phyloP scores from a whole-genome alignment of 805 yeast genomes.

The Wickerhamiella sergipiensis region DNA sequence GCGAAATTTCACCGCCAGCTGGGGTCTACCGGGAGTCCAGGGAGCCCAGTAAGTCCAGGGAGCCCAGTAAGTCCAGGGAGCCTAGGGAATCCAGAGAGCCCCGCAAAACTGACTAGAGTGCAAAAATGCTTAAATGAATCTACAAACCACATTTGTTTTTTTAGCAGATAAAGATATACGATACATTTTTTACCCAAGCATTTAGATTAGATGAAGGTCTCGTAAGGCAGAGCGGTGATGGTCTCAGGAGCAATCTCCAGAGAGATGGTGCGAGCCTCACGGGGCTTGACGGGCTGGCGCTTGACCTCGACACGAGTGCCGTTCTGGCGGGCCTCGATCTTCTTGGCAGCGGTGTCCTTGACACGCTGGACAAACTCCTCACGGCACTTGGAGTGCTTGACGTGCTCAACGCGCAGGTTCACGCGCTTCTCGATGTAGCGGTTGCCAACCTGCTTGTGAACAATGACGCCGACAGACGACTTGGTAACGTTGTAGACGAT shows the following conservation, averaged over 20 bases:
- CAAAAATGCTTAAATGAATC: not conserved
- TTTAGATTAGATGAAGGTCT: slow-evolving; percentile 80
- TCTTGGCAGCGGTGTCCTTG: slow-evolving; percentile 87
- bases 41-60: no score
- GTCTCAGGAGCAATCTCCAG: slow-evolving; percentile 88
- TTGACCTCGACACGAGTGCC: slow-evolving; percentile 85
- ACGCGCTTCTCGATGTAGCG: slow-evolving; percentile 98
- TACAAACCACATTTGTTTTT: not conserved
- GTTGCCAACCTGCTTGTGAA: slow-evolving; percentile 98
- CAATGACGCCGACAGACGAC: slow-evolving; percentile 94
- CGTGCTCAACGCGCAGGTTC: slow-evolving; percentile 96
- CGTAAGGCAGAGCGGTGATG: slow-evolving; percentile 98
- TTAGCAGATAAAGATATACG: not conserved
- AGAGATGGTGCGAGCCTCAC: slow-evolving; percentile 76
- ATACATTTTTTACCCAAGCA: slow-evolving; percentile 2
- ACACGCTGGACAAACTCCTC: slow-evolving; percentile 98
- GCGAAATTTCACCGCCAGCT: not conserved
- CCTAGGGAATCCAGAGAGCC: no score
- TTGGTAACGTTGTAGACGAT: slow-evolving; percentile 97
- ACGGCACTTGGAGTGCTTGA: slow-evolving; percentile 99
- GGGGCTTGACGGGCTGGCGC: slow-evolving; percentile 98
- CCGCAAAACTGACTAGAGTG: no score
- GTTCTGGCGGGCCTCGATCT: slow-evolving; percentile 85
- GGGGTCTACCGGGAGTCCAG: no score
- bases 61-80: no score